These are phyloP conservation scores for Nakazawaea sp. DNA, from an alignment of 805 yeast species.

Conservation along the genomic window DNA sequence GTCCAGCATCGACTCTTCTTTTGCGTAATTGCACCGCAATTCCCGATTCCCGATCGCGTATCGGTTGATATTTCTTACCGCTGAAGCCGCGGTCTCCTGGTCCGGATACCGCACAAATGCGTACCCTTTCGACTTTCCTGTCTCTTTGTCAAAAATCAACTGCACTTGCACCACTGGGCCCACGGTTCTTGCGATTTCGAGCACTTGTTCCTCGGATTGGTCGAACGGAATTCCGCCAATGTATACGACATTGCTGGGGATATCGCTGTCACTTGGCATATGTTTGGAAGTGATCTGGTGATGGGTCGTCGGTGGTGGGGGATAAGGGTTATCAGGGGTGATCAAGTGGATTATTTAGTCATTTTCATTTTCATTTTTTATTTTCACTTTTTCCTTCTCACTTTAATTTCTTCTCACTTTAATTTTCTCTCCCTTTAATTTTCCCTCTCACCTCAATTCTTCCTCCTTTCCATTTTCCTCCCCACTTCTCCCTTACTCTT, in stretches of 20 bases:
- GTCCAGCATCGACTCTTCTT: conserved; percentile 31
- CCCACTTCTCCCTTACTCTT: too few species aligned
- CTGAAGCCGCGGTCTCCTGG: conserved; percentile 81
- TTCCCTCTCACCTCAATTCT: too few species aligned
- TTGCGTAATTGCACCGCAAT: conserved; percentile 69
- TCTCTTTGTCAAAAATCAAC: conserved; percentile 77
- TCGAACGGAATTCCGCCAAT: conserved; percentile 90
- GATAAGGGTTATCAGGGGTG: too few species aligned
- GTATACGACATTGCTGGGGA: conserved; percentile 46
- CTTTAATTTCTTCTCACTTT: too few species aligned
- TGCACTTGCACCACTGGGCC: conserved; percentile 80
- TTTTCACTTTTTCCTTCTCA: too few species aligned
- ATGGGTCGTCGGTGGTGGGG: too few species aligned
- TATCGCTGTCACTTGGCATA: too few species aligned
- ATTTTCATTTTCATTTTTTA: too few species aligned
- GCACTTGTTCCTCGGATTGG: conserved; percentile 89
- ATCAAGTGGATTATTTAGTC: too few species aligned
- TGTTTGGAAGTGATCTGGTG: too few species aligned
- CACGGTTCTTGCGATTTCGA: conserved; percentile 70
- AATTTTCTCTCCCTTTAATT: too few species aligned
- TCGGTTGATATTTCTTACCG: conserved; percentile 82
- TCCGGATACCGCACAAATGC: conserved; percentile 84
- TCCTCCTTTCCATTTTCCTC: too few species aligned
- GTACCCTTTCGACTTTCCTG: conserved; percentile 87
- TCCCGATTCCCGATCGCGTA: conserved; percentile 66